Evolutionary conservation across 2,329 filamentous ascomycete genomes (phyloP).

Genomic region (Cladosporium velox): DNA sequence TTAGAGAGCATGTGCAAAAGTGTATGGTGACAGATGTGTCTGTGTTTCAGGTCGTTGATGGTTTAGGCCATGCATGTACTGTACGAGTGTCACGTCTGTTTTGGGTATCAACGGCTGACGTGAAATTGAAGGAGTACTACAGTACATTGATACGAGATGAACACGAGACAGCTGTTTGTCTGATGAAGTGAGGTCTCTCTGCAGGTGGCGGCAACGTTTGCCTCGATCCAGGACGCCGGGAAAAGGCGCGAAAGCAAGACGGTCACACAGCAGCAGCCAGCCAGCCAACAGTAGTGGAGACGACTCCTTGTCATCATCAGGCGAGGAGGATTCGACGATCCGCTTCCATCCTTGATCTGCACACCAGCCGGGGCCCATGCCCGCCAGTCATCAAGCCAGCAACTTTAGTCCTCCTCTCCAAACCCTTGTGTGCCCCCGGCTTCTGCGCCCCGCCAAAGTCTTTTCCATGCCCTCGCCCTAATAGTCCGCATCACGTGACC

Average conservation of each 20-base stretch:
- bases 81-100: neutral
- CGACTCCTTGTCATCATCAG: neutral
- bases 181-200: constrained; percentile 9
- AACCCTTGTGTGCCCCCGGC: constrained; percentile 1
- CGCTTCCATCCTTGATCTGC: constrained; percentile 5
- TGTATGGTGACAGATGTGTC: neutral
- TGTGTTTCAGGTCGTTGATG: neutral
- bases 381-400: neutral
- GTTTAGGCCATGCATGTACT: neutral
- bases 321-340: constrained; percentile 12
- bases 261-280: constrained; percentile 6
- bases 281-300: neutral
- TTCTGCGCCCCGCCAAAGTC: neutral
- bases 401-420: neutral
- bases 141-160: neutral
- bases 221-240: constrained; percentile 1
- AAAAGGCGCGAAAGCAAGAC: constrained; percentile 9
- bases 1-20: neutral
- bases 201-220: constrained; percentile 4
- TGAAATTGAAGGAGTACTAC: neutral
- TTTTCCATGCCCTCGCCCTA: neutral
- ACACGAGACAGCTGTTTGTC: neutral
- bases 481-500: constrained; percentile 4
- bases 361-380: constrained; percentile 4
- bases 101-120: neutral